Base-by-base conservation (phyloP, 2,329 filamentous ascomycete species). In the Incumbomyces lentus region DNA sequence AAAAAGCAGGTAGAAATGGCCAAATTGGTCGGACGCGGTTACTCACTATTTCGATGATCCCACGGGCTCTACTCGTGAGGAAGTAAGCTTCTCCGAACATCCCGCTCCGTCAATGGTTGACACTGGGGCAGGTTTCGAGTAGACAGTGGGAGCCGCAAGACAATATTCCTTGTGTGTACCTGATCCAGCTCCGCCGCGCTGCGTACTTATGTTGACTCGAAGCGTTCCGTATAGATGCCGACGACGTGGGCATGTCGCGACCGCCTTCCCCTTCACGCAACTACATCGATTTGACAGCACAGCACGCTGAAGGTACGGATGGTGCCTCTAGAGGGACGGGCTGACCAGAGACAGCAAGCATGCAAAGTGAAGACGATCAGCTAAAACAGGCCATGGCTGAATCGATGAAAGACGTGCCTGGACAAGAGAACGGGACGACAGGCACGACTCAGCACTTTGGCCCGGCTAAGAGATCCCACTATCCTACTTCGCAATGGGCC, bases 371-470 rank as follows among this genome's bases (percentile, higher is more conserved):
- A 2, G 65, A 72, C 46, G 63, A 64, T 44, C 63, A 70, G 44
- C 50, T 72, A 13, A 66, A 70, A 47, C 62, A 65, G 48, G 70
- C 69, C 8, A 64, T 72, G 40, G 68, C 67, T 1, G 65, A 70
- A 59, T 73, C 70, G 8, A 59, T 70, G 38, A 62, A 61, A 16
- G 55, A 67, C 42, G 35, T 41, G 19, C 62, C 65, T n/a, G 60
- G 60, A 26, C 78, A 81, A 62, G 76, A 79, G 58, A 73, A 66
- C 16, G 78, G 78, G 2, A 65, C 77, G 12, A 67, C 72, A 8
- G 63, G 60, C 13, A 50, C 59, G 4, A 63, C 56, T 14, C 63
- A 60, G 50, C 58, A 68, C 10, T 79, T 80, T 58, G 70, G 73
- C 4, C 76, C 74, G 44, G 75, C 75, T 1, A 77, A 68, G 16